phyloP scores from a whole-genome alignment of 495 filamentous ascomycete species.

The Bombardia bombarda region DNA sequence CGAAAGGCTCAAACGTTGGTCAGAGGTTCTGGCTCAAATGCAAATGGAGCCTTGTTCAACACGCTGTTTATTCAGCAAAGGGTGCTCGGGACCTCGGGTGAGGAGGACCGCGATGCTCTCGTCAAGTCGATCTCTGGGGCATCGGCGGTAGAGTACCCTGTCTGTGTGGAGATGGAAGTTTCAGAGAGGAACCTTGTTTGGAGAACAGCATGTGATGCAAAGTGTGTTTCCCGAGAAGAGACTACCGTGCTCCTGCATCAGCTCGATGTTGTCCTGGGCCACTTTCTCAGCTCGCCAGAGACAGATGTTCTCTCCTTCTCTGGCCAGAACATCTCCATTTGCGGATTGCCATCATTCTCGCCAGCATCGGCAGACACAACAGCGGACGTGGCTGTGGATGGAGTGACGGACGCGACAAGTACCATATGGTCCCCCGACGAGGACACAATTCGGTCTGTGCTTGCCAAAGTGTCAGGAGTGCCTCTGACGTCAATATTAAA shows the following conservation, averaged over 20 bases:
- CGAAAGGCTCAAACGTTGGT: slow-evolving; percentile 48
- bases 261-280: slow-evolving; percentile 47
- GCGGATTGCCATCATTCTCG: slow-evolving; percentile 32
- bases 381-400: background rate
- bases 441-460: slow-evolving; percentile 47
- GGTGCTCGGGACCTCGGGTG: background rate
- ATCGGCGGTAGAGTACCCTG: slow-evolving; percentile 64
- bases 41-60: slow-evolving; percentile 51
- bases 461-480: slow-evolving; percentile 57
- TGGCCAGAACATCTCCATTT: slow-evolving; percentile 40
- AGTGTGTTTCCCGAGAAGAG: slow-evolving; percentile 33
- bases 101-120: background rate
- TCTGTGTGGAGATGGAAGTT: slow-evolving; percentile 73
- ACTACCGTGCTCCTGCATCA: slow-evolving; percentile 38
- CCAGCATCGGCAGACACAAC: background rate
- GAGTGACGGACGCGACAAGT: too few species aligned
- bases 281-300: slow-evolving; percentile 38
- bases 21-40: slow-evolving; percentile 7
- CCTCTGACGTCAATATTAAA: slow-evolving; percentile 51
- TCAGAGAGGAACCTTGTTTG: slow-evolving; percentile 47
- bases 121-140: slow-evolving; percentile 50
- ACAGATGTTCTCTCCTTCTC: slow-evolving; percentile 45
- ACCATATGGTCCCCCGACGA: slow-evolving; percentile 37
- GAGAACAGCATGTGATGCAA: slow-evolving; percentile 59
- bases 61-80: slow-evolving; percentile 65